A percentile compares a stretch with the other conserved stretches of the same genome.
phyloP scores from a whole-genome alignment of 2,329 filamentous ascomycete species.

The Graphilbum fragrans region DNA sequence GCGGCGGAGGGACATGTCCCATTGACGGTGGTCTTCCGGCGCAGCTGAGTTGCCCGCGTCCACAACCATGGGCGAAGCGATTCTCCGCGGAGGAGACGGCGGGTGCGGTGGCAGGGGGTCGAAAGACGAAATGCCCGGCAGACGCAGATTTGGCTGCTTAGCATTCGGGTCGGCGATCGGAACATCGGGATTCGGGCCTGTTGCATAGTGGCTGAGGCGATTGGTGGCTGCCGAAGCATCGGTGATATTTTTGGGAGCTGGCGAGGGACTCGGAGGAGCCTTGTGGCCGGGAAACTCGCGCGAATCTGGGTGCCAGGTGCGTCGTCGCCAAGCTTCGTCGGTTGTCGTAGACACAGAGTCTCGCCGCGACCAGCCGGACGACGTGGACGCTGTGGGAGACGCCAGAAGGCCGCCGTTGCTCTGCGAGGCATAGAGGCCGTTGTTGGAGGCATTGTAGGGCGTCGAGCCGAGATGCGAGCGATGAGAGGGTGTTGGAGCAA shows the following conservation, averaged over 20 bases:
- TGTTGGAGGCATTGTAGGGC: conserved; percentile 41
- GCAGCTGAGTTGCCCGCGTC: conserved; percentile 33
- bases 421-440: conserved; percentile 40
- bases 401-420: conserved; percentile 36
- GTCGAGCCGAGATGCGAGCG: conserved; percentile 43
- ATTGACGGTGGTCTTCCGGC: too few relatives aligned
- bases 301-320: conserved; percentile 85
- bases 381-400: conserved; percentile 52
- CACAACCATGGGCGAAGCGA: conserved; percentile 65
- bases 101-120: conserved; percentile 56
- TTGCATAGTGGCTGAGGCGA: conserved; percentile 53
- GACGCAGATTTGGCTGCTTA: conserved; percentile 49
- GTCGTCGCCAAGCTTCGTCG: conserved; percentile 68
- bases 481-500: conserved; percentile 36
- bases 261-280: conserved; percentile 9
- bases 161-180: conserved; percentile 27
- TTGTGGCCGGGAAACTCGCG: conserved; percentile 36
- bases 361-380: conserved; percentile 45
- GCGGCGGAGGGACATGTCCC: conserved; percentile 55
- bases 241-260: not conserved
- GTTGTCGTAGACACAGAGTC: conserved; percentile 50
- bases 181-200: conserved; percentile 26
- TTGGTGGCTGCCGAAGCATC: conserved; percentile 45
- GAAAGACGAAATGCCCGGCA: conserved; percentile 89
- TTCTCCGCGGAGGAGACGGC: conserved; percentile 49